Base-by-base conservation (phyloP, 257 asterid genomes). In the Leptodermis oblonga region DNA sequence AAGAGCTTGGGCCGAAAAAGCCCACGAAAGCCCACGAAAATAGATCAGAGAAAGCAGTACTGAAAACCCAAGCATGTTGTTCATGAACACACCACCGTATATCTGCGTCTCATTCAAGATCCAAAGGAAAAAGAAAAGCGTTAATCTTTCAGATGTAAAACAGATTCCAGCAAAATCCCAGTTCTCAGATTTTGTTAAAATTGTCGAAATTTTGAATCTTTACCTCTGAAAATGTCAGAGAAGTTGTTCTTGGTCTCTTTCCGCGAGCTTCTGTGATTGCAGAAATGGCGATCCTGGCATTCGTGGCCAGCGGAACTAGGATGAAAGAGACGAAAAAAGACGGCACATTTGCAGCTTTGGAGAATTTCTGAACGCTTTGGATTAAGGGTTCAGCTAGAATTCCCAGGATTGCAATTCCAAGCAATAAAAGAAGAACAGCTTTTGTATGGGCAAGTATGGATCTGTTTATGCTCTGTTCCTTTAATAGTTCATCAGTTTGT, bases 171-270 rank as follows among this genome's bases (percentile, higher is more conserved):
- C 1, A 43, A 43, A 11, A 43, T 48, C 23, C 23, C 53, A 48
- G 7, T 48, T 48, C 23, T 48, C 23, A 43, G 8, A 15, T 15
- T 48, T 4, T 18, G 1, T 48, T 0, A 48, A 18, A 37, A n/a
- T n/a, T n/a, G n/a, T n/a, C n/a, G n/a, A n/a, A n/a, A n/a, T n/a
- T n/a, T n/a, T n/a, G n/a, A n/a, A n/a, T n/a, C n/a, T n/a, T 43
- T 20, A 43, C 90, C 92, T 88, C 92, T 1, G 86, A 88, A 37
- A 88, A 69, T 76, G 85, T 83, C 75, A 86, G 75, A 41, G 95
- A 88, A 70, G 78, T 86, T 3, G 80, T 77, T n/a, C 80, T 79
- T n/a, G 62, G 70, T 70, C 78, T 84, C 83, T 81, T 84, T 69
- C 39, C 70, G 7, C 82, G 71, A 31, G 90, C 82, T 70, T 86